phyloP scores from a whole-genome alignment of 148 eudicot species.

The Arctostaphylos glauca region DNA sequence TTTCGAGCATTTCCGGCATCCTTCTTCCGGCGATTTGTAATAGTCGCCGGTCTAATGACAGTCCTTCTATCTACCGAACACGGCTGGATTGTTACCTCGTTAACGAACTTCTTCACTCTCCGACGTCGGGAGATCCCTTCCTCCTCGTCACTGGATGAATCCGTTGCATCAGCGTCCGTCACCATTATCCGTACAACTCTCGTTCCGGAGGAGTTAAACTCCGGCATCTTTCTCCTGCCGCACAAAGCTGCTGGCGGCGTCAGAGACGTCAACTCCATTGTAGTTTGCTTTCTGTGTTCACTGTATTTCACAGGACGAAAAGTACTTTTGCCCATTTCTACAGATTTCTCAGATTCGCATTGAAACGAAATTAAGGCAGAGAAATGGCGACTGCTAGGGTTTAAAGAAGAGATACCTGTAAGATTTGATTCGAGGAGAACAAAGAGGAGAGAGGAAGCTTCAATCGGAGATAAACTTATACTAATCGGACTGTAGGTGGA shows the following conservation, averaged over 20 bases:
- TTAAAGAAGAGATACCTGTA: neutral
- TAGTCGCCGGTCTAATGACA: neutral
- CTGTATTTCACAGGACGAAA: constrained; percentile 40
- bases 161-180: constrained; percentile 72
- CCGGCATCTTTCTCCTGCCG: neutral
- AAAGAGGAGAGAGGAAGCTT: constrained; percentile 15
- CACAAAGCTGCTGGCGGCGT: neutral
- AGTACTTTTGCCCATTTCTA: constrained; percentile 19
- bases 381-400: constrained; percentile 4
- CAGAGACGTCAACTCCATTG: constrained; percentile 2
- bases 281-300: constrained; percentile 47
- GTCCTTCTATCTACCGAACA: constrained; percentile 5
- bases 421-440: constrained; percentile 18
- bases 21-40: constrained; percentile 19
- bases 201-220: constrained; percentile 6
- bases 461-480: constrained; percentile 1
- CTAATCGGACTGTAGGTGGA: neutral
- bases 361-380: constrained; percentile 17
- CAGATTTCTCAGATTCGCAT: constrained; percentile 30
- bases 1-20: neutral
- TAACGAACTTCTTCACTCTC: constrained; percentile 49
- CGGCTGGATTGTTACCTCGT: constrained; percentile 45
- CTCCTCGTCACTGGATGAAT: constrained; percentile 69
- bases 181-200: constrained; percentile 55
- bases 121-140: constrained; percentile 15